A percentile compares a stretch with the other conserved stretches of the same genome.
phyloP scores from a whole-genome alignment of 2,329 filamentous ascomycete species.

The Tolypocladium tropicale region DNA sequence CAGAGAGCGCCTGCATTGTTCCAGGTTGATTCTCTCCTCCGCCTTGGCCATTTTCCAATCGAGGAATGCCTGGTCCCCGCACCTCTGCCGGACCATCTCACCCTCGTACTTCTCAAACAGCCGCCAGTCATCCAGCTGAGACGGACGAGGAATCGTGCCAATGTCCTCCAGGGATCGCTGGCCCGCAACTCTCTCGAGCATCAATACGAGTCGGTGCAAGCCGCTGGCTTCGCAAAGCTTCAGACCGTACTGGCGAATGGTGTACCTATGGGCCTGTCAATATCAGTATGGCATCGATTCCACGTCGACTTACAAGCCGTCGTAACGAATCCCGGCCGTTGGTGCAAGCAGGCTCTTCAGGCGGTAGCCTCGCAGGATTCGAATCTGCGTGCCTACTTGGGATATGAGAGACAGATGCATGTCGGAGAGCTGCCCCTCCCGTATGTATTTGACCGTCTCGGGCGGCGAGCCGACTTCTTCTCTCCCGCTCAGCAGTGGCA shows the following conservation, averaged over 20 bases:
- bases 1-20: constrained; percentile 16
- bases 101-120: constrained; percentile 37
- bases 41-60: constrained; percentile 28
- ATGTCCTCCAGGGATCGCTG: constrained; percentile 33
- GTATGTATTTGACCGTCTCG: constrained; percentile 30
- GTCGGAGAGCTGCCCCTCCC: constrained; percentile 30
- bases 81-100: constrained; percentile 26
- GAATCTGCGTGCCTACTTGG: constrained; percentile 37
- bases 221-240: constrained; percentile 28
- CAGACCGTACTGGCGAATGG: constrained; percentile 34
- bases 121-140: constrained; percentile 46
- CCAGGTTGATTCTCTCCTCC: constrained; percentile 15
- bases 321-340: constrained; percentile 42
- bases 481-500: constrained; percentile 41
- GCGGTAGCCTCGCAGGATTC: constrained; percentile 40
- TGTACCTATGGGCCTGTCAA: constrained; percentile 30
- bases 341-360: constrained; percentile 43
- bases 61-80: constrained; percentile 28
- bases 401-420: constrained; percentile 39
- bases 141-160: constrained; percentile 36
- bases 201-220: constrained; percentile 33
- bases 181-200: constrained; percentile 30
- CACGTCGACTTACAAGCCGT: constrained; percentile 38
- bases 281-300: too few relatives aligned
- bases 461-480: constrained; percentile 29